Base-by-base conservation (phyloP, 106 monocot species). In the Dendrobium chrysotoxum region DNA sequence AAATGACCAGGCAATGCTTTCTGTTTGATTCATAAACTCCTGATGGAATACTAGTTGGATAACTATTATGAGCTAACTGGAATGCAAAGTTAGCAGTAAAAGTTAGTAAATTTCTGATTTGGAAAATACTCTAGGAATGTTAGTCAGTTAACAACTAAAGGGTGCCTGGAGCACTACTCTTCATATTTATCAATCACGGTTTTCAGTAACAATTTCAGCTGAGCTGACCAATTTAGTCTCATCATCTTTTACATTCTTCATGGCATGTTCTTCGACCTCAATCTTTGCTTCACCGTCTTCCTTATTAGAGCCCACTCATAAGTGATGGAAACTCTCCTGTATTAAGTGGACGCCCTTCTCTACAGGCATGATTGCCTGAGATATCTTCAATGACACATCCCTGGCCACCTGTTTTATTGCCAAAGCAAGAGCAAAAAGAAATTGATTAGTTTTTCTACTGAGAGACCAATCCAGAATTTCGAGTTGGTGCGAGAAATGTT, bases 301-400 rank as follows among this genome's bases (percentile, higher is more conserved):
- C 10, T 80, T 54, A 50, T 50, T 13, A 15, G 50, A 15, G 50
- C 50, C 13, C 15, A 11, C 84, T 26, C 84, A 79, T 1, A 86
- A 77, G 55, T 89, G 86, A 66, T 90, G 88, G 31, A 95, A 74
- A 9, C 75, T 90, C 77, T 92, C 87, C 65, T 95, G 90, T 79
- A 92, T 90, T 83, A 88, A 88, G 5, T 82, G 84, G 17, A 95
- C 92, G 44, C 95, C 90, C 75, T 95, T 92, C 78, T 92, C 92
- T 0, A 90, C 89, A 17, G 92, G 95, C 40, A 86, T 90, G 6
- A 95, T 90, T 82, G 89, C 95, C 1, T 88, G 50, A 50, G 50
- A 50, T 12, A 16, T 50, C 13, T 13, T 92, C 57, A 95, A 82
- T 39, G 86, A 87, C 0, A 92, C 91, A 78, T 95, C 95, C 72